These are phyloP conservation scores for Penicillium sp. DNA, from an alignment of 2,329 filamentous ascomycete genomes.

Conservation along the genomic window DNA sequence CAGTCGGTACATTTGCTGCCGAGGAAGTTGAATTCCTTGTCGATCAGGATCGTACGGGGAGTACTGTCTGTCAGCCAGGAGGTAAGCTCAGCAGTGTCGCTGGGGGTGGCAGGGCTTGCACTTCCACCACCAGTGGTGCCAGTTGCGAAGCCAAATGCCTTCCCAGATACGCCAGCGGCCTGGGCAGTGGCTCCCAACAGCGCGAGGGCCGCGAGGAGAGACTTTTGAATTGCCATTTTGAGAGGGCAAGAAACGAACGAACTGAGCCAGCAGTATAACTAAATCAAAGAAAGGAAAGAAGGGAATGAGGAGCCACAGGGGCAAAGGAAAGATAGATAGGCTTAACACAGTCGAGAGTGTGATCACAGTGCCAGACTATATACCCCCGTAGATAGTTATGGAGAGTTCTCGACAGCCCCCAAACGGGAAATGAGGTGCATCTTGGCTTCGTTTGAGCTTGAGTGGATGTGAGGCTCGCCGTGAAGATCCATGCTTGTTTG, in stretches of 20 bases:
- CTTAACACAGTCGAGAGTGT: not conserved
- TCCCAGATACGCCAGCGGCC: conserved; percentile 29
- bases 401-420: too few species aligned
- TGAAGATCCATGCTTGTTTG: conserved; percentile 14
- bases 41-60: conserved; percentile 63
- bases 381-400: not conserved
- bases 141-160: conserved; percentile 51
- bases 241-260: not conserved
- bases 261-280: conserved; percentile 15
- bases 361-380: not conserved
- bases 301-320: conserved; percentile 1
- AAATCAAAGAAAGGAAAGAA: not conserved
- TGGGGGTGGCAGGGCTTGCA: conserved; percentile 57
- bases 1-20: conserved; percentile 28
- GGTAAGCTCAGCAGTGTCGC: conserved; percentile 58
- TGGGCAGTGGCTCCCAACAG: conserved; percentile 23
- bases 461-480: conserved; percentile 9
- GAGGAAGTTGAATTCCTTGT: conserved; percentile 48
- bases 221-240: conserved; percentile 24
- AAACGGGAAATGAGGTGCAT: not conserved
- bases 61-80: conserved; percentile 59
- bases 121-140: conserved; percentile 64
- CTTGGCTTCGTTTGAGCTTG: conserved; percentile 19
- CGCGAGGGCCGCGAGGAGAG: conserved; percentile 22
- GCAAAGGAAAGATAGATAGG: conserved; percentile 5